Evolutionary conservation across 2,329 filamentous ascomycete species (phyloP).

Genomic region (Colletotrichum echinochloae): DNA sequence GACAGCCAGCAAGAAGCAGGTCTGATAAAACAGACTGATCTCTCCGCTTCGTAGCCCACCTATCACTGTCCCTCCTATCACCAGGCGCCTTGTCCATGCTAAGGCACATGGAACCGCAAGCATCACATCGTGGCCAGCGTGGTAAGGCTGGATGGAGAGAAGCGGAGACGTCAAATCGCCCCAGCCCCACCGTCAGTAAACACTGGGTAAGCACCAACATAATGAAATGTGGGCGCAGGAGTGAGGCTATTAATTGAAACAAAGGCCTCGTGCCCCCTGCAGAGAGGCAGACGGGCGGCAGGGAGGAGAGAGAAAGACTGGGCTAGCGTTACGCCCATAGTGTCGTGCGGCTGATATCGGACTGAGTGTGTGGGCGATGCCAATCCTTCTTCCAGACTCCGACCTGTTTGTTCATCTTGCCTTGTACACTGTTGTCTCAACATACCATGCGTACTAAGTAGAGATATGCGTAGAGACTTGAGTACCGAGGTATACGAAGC

Average conservation of each 20-base stretch:
- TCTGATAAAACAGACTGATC: not conserved
- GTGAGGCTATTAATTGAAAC: slow-evolving; percentile 37
- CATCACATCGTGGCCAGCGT: not conserved
- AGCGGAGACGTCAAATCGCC: slow-evolving; percentile 9
- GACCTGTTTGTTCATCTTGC: not conserved
- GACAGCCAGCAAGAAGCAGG: not conserved
- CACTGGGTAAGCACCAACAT: slow-evolving; percentile 18
- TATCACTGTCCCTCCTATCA: not conserved
- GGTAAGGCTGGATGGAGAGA: slow-evolving; percentile 36
- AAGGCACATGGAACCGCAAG: not conserved
- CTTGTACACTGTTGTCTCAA: not conserved
- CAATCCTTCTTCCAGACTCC: not conserved
- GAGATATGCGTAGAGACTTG: not conserved
- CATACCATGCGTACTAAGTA: too few relatives aligned
- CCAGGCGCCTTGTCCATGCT: not conserved
- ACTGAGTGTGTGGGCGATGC: not conserved
- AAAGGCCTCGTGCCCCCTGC: slow-evolving; percentile 28
- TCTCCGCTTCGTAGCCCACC: not conserved
- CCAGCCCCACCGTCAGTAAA: slow-evolving; percentile 30
- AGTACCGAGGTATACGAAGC: not conserved
- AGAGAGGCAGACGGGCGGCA: not conserved
- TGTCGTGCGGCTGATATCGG: slow-evolving; percentile 31
- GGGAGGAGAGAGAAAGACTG: not conserved
- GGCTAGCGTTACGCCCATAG: slow-evolving; percentile 21
- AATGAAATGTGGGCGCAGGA: slow-evolving; percentile 28